Conservation (phyloP, 2,329 filamentous ascomycete species). For the Penicillium verrucosum region DNA sequence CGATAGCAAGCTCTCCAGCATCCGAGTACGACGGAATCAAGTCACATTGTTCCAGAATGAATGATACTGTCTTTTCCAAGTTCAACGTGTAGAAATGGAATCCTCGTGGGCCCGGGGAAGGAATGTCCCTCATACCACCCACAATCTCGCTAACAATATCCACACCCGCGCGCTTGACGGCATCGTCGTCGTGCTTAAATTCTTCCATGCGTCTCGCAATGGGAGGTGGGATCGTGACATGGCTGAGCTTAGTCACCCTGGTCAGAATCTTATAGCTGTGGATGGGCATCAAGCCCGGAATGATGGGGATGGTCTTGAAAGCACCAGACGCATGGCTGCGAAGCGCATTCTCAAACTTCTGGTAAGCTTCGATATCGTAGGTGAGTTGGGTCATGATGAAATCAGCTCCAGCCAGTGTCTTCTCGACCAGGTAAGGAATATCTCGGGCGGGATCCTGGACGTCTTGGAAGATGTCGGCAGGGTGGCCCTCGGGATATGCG, state of each 20-base stretch:
- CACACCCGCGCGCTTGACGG: slow-evolving; percentile 48
- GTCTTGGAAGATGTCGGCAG: slow-evolving; percentile 85
- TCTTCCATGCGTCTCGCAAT: slow-evolving; percentile 62
- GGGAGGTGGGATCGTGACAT: slow-evolving; percentile 72
- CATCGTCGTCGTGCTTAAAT: slow-evolving; percentile 47
- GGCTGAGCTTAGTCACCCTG: slow-evolving; percentile 88
- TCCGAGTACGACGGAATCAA: slow-evolving; percentile 66
- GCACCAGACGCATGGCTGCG: slow-evolving; percentile 76
- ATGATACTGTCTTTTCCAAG: slow-evolving; percentile 90
- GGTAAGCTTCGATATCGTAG: slow-evolving; percentile 83
- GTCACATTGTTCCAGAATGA: slow-evolving; percentile 81
- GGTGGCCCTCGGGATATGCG: slow-evolving; percentile 91
- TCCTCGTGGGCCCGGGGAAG: slow-evolving; percentile 62
- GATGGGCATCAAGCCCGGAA: slow-evolving; percentile 95
- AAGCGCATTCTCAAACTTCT: slow-evolving; percentile 71
- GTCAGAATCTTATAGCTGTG: slow-evolving; percentile 96
- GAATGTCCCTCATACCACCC: slow-evolving; percentile 67
- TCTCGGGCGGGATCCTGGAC: slow-evolving; percentile 65
- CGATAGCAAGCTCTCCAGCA: slow-evolving; percentile 44
- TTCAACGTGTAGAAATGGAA: slow-evolving; percentile 99
- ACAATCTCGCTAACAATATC: slow-evolving; percentile 79
- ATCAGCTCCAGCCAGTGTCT: slow-evolving; percentile 85
- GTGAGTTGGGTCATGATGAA: slow-evolving; percentile 99
- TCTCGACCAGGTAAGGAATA: slow-evolving; percentile 83
- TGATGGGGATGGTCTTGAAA: slow-evolving; percentile 83